Conservation (phyloP, 768 basidiomycete genomes). For the Lentinula guzmanii region DNA sequence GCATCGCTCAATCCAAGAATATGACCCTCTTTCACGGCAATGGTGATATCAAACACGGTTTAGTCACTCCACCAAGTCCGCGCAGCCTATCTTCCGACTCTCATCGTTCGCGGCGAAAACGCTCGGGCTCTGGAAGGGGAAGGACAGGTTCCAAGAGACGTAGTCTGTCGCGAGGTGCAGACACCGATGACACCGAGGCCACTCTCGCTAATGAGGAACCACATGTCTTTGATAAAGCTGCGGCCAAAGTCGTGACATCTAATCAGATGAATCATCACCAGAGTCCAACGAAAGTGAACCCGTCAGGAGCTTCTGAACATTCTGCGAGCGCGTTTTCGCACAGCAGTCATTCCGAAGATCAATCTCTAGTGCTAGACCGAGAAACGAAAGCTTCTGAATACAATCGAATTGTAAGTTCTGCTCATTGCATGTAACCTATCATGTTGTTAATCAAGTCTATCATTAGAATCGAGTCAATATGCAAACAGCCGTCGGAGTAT, state of each 20-base stretch:
- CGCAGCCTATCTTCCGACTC: slow-evolving; percentile 66
- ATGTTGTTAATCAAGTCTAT: neutral
- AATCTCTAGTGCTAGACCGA: neutral
- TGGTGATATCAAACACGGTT: slow-evolving; percentile 25
- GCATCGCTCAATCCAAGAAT: slow-evolving; percentile 23
- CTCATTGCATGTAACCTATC: too few relatives aligned
- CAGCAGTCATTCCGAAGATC: neutral
- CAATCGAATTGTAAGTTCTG: neutral
- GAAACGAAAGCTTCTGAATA: neutral
- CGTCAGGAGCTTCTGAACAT: slow-evolving; percentile 21
- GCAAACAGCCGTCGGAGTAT: slow-evolving; percentile 56
- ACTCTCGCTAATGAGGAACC: slow-evolving; percentile 1
- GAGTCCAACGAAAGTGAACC: neutral
- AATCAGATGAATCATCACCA: too few relatives aligned
- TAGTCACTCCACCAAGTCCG: slow-evolving; percentile 75
- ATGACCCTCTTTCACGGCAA: slow-evolving; percentile 9
- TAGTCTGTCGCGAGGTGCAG: slow-evolving; percentile 7
- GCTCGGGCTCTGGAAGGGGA: slow-evolving; percentile 26
- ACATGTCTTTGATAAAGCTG: neutral
- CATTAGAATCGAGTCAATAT: slow-evolving; percentile 26
- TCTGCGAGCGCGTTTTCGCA: neutral
- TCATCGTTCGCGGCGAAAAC: slow-evolving; percentile 37
- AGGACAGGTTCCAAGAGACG: slow-evolving; percentile 15
- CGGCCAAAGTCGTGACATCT: neutral
- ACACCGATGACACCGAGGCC: slow-evolving; percentile 8